These are phyloP conservation scores for Thuja plicata DNA, from an alignment of 83 land plant genomes.

Conservation along the genomic window DNA sequence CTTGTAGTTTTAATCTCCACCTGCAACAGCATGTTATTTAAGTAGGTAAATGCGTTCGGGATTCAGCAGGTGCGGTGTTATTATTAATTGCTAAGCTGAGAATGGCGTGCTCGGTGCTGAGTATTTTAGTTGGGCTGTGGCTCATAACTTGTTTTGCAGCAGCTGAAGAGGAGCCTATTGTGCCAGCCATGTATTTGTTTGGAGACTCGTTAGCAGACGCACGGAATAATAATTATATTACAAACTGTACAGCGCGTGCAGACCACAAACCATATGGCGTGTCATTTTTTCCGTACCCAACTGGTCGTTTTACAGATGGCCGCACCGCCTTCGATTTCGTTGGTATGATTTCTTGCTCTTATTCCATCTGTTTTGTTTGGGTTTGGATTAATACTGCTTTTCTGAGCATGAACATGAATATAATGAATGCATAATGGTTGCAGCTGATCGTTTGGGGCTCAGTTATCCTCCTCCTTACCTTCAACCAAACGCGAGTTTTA, in stretches of 20 bases:
- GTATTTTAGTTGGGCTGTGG: neutral
- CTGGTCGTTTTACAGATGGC: constrained; percentile 70
- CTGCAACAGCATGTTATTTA: no score
- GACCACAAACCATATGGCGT: constrained; percentile 57
- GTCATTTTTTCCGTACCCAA: constrained; percentile 46
- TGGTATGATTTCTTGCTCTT: neutral
- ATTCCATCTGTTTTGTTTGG: no score
- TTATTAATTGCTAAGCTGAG: neutral
- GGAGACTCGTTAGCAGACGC: constrained; percentile 63
- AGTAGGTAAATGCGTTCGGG: no score
- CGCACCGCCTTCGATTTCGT: constrained; percentile 49
- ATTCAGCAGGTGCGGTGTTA: no score
- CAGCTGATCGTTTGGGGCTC: no score
- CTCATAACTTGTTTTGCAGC: neutral
- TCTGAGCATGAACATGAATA: neutral
- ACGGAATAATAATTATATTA: constrained; percentile 48
- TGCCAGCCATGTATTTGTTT: constrained; percentile 39
- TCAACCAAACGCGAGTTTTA: no score
- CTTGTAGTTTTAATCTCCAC: no score
- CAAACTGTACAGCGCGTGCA: constrained; percentile 36
- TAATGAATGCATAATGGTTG: no score
- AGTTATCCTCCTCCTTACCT: no score
- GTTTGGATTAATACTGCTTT: no score
- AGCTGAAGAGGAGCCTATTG: neutral
- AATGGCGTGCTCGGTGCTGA: neutral